phyloP scores from a whole-genome alignment of 139 green algal genomes.

The Limnomonas spitsbergensis region DNA sequence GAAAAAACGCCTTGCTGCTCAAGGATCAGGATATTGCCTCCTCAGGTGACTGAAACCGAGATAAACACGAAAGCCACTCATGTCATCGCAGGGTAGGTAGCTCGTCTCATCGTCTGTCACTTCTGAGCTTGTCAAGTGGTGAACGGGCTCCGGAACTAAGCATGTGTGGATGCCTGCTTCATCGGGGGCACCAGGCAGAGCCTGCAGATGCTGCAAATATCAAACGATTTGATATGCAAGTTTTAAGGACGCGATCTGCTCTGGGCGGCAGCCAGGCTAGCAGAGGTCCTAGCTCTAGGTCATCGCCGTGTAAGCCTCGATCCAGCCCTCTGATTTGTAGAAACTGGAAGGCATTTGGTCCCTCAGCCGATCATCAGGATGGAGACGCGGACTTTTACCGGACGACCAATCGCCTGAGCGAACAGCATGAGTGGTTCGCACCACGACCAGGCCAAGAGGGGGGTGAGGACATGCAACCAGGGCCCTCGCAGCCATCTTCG shows the following conservation, averaged over 20 bases:
- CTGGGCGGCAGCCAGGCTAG: neutral
- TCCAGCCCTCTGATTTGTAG: neutral
- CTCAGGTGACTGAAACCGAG: neutral
- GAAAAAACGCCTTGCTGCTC: conserved; percentile 58
- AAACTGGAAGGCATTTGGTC: conserved; percentile 53
- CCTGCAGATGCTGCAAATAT: neutral
- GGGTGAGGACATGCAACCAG: conserved; percentile 11
- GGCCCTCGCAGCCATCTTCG: conserved; percentile 12
- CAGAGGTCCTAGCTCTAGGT: neutral
- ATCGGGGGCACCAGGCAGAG: neutral
- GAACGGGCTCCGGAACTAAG: neutral
- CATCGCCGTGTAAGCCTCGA: neutral
- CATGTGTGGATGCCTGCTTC: neutral
- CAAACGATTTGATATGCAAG: neutral
- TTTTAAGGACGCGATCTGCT: neutral
- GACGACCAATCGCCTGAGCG: conserved; percentile 36
- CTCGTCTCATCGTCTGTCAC: no score
- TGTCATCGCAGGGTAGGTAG: no score
- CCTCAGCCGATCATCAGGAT: conserved; percentile 35
- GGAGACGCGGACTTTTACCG: conserved; percentile 57
- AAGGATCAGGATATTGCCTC: conserved; percentile 10
- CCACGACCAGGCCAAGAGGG: conserved; percentile 20
- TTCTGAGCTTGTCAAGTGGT: no score
- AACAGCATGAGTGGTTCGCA: conserved; percentile 55
- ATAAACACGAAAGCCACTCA: no score